A percentile compares a stretch with the other conserved stretches of the same genome.
Conservation (phyloP, 108 stramenopile genomes). For the Nitzschia inconspicua region DNA sequence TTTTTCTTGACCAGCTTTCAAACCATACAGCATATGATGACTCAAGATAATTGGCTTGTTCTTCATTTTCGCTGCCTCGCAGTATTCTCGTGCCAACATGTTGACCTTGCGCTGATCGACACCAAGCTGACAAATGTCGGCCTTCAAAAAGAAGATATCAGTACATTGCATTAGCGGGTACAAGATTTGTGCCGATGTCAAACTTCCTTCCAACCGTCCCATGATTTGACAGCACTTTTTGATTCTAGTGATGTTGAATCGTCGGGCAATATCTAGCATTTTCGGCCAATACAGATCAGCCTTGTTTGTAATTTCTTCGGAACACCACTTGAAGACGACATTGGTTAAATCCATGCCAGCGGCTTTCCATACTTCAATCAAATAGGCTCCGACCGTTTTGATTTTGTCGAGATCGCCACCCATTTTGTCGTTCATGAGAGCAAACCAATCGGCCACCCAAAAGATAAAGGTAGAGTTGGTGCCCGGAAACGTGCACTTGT, state of each 20-base stretch:
- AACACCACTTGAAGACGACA: slow-evolving; percentile 98
- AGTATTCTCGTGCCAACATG: slow-evolving; percentile 99
- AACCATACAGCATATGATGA: slow-evolving; percentile 94
- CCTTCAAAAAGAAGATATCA: slow-evolving; percentile 98
- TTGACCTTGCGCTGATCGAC: slow-evolving; percentile 99
- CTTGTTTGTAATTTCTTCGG: slow-evolving; percentile 94
- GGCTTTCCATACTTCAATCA: slow-evolving; percentile 99
- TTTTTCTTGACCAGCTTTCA: slow-evolving; percentile 99
- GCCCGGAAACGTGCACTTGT: slow-evolving; percentile 86
- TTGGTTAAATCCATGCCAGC: slow-evolving; percentile 97
- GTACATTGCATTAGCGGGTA: slow-evolving; percentile 99
- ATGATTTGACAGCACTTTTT: slow-evolving; percentile 99
- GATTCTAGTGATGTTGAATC: slow-evolving; percentile 91
- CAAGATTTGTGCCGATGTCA: slow-evolving; percentile 95
- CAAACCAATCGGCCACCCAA: slow-evolving; percentile 99
- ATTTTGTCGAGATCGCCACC: slow-evolving; percentile 95
- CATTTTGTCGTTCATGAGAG: slow-evolving; percentile 99
- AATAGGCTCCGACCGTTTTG: slow-evolving; percentile 92
- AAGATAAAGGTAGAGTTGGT: slow-evolving; percentile 93
- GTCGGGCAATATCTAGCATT: slow-evolving; percentile 96
- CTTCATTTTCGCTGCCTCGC: slow-evolving; percentile 89
- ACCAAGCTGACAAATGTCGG: slow-evolving; percentile 99
- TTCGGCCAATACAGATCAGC: slow-evolving; percentile 89
- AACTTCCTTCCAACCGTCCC: slow-evolving; percentile 93
- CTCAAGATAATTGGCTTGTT: slow-evolving; percentile 94